A percentile compares a stretch with the other conserved stretches of the same genome.
These are phyloP conservation scores for Cladophialophora bantiana DNA, from an alignment of 2,329 filamentous ascomycete genomes.

Conservation along the genomic window DNA sequence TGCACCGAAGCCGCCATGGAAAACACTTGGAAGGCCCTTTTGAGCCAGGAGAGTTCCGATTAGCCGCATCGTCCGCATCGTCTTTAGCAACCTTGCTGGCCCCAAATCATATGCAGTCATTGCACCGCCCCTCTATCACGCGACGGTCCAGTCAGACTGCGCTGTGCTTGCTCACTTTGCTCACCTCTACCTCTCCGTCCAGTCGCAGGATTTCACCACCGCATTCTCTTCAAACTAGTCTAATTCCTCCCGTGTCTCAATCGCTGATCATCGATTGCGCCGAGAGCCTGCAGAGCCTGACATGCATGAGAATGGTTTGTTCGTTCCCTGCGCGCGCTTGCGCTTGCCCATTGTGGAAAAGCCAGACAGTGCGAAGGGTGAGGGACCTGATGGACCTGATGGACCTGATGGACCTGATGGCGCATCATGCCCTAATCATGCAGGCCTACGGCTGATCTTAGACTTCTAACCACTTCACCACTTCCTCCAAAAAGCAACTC, in stretches of 20 bases:
- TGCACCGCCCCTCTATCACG: not conserved
- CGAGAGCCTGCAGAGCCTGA: constrained; percentile 28
- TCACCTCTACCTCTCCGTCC: not conserved
- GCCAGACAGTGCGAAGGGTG: constrained; percentile 11
- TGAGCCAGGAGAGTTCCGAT: not conserved
- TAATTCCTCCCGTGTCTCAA: constrained; percentile 32
- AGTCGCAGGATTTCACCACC: constrained; percentile 9
- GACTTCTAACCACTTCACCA: constrained; percentile 11
- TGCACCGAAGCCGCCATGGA: constrained; percentile 31
- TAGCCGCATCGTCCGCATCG: constrained; percentile 17
- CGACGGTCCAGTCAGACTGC: not conserved
- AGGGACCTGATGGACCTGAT: not conserved
- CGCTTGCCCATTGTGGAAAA: constrained; percentile 27
- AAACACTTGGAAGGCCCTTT: constrained; percentile 19
- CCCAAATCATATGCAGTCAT: constrained; percentile 14
- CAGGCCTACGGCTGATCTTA: constrained; percentile 16
- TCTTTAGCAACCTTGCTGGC: not conserved
- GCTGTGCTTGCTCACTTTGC: not conserved
- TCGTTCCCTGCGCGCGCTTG: constrained; percentile 22
- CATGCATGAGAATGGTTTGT: constrained; percentile 32
- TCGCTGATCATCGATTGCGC: constrained; percentile 33
- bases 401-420: constrained; percentile 6
- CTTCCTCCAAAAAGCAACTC: constrained; percentile 23
- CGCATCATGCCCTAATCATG: constrained; percentile 15
- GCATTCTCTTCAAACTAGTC: constrained; percentile 6